Conservation (phyloP, 208 protist genomes). For the Trypanosoma congolense region DNA sequence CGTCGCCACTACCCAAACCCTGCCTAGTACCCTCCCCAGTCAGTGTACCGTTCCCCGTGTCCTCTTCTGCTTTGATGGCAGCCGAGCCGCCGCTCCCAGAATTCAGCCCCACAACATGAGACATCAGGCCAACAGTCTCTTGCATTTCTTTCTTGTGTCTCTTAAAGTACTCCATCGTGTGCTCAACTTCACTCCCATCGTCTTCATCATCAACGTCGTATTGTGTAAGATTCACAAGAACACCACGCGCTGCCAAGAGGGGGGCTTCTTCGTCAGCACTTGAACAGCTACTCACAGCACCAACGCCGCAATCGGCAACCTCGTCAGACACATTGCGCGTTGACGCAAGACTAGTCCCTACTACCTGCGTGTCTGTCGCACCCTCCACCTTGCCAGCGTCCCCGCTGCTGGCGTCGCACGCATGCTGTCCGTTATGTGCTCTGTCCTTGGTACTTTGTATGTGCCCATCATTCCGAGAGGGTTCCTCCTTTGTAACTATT, state of each 20-base stretch:
- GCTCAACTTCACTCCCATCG: constrained; percentile 21
- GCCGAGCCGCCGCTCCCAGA: constrained; percentile 10
- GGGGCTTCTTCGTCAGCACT: no score
- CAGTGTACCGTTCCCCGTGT: neutral
- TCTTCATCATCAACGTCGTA: constrained; percentile 1
- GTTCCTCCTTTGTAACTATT: neutral
- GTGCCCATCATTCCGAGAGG: neutral
- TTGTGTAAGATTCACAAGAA: no score
- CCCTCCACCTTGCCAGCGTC: no score
- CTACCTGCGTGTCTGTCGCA: no score
- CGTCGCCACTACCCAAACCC: neutral
- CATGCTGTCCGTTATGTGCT: no score
- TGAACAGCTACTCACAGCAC: neutral
- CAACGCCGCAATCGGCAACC: no score
- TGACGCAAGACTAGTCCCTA: no score
- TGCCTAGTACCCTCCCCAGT: neutral
- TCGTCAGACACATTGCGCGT: no score
- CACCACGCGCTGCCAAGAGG: no score
- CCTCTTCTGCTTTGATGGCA: constrained; percentile 6
- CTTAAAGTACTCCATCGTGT: constrained; percentile 66
- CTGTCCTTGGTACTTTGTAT: no score
- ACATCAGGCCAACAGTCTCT: constrained; percentile 2
- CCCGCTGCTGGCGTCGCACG: no score
- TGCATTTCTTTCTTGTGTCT: constrained; percentile 25
- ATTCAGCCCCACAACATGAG: neutral